A percentile compares a stretch with the other conserved stretches of the same genome.
phyloP scores from a whole-genome alignment of 305 asterid species.

The Fraxinus sp. region DNA sequence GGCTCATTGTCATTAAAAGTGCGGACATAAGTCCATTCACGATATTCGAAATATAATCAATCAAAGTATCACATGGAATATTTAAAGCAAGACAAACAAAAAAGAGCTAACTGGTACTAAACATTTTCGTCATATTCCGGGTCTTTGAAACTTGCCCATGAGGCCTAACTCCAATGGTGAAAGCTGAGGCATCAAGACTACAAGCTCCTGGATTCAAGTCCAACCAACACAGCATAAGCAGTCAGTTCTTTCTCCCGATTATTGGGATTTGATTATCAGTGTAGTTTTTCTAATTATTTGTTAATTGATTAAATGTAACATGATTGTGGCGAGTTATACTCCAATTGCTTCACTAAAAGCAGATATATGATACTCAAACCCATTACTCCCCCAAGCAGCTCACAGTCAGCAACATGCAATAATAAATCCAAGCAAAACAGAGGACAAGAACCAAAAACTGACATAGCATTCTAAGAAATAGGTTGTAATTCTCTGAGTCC shows the following conservation, averaged over 20 bases:
- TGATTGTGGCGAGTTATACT: not conserved
- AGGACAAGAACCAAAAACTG: not conserved
- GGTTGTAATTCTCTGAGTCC: not conserved
- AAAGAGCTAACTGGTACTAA: not conserved
- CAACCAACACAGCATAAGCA: not conserved
- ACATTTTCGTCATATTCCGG: not conserved
- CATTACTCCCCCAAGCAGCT: not conserved
- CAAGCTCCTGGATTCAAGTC: not conserved
- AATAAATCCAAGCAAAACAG: not conserved
- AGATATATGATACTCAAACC: not conserved
- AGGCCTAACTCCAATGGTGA: not conserved
- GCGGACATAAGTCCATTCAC: not conserved
- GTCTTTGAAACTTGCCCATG: not conserved
- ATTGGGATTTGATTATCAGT: not conserved
- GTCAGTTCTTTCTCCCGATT: not conserved
- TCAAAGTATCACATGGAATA: not conserved
- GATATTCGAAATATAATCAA: not conserved
- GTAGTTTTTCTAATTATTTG: not conserved
- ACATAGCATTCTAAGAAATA: not conserved
- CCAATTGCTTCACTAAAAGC: not conserved
- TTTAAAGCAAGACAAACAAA: not conserved
- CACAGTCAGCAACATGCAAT: not conserved
- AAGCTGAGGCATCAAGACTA: not conserved
- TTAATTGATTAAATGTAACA: not conserved
- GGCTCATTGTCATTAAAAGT: not conserved